Conservation (phyloP, 345 rosid species). For the Sapria himalayana region DNA sequence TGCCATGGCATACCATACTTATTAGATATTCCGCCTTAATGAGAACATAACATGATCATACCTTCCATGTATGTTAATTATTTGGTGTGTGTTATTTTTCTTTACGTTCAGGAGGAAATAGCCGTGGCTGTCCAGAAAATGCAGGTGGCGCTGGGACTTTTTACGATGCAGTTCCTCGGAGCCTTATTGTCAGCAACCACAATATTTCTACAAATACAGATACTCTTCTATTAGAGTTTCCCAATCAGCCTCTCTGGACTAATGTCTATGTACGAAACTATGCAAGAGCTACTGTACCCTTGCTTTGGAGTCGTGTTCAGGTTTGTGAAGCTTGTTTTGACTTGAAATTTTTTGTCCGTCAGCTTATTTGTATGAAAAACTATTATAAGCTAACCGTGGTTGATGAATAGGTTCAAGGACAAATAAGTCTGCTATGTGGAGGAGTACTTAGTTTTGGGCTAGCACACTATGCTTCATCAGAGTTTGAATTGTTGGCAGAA, state of each 20-base stretch:
- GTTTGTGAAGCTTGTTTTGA: slow-evolving; percentile 20
- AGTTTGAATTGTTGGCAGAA: slow-evolving; percentile 89
- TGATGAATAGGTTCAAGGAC: slow-evolving; percentile 70
- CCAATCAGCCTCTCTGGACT: slow-evolving; percentile 85
- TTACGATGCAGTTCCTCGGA: slow-evolving; percentile 88
- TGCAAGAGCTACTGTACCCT: slow-evolving; percentile 88
- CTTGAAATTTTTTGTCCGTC: neutral
- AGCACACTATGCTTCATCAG: slow-evolving; percentile 74
- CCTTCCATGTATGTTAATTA: no score
- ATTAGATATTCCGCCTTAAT: no score
- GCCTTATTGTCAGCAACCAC: slow-evolving; percentile 72
- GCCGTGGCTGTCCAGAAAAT: slow-evolving; percentile 62
- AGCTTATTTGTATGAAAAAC: neutral
- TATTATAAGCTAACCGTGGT: slow-evolving; percentile 8
- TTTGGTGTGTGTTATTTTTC: slow-evolving; percentile 2
- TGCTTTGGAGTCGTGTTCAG: slow-evolving; percentile 99
- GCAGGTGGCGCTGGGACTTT: slow-evolving; percentile 96
- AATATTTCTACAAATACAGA: slow-evolving; percentile 78
- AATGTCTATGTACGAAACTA: slow-evolving; percentile 67
- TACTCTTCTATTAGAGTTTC: slow-evolving; percentile 86
- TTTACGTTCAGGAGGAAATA: slow-evolving; percentile 53
- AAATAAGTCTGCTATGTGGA: slow-evolving; percentile 49
- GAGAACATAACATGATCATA: no score
- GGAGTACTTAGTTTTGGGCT: slow-evolving; percentile 89
- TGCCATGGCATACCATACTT: no score